Evolutionary conservation across 176 grass and related monocot genomes (phyloP).

Genomic region (Carex kokanica): DNA sequence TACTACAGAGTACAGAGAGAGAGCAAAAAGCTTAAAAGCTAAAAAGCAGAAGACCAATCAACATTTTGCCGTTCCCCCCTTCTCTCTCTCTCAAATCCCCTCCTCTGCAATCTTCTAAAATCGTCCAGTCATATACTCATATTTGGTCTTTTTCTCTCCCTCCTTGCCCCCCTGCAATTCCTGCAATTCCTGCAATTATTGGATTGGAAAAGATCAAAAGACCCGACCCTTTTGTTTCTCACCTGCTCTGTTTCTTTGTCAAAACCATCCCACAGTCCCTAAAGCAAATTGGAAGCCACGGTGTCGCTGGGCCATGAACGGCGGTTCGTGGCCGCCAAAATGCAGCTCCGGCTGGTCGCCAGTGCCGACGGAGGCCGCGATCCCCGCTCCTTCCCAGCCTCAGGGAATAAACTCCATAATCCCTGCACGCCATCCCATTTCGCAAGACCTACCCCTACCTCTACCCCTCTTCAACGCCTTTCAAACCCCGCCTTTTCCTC

Average conservation of each 20-base stretch:
- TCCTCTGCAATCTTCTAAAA: background rate
- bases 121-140: too few relatives aligned
- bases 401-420: slow-evolving; percentile 33
- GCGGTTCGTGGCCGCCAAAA: slow-evolving; percentile 21
- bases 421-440: slow-evolving; percentile 38
- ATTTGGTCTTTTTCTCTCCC: background rate
- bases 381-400: slow-evolving; percentile 15
- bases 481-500: slow-evolving; percentile 37
- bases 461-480: background rate
- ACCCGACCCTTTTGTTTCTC: background rate
- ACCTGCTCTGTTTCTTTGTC: background rate
- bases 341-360: slow-evolving; percentile 26
- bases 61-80: too few relatives aligned
- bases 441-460: slow-evolving; percentile 18
- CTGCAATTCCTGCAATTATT: slow-evolving; percentile 17
- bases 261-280: background rate
- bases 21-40: too few relatives aligned
- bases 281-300: background rate
- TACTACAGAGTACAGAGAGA: background rate
- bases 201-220: background rate
- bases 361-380: background rate
- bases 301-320: slow-evolving; percentile 20
- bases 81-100: background rate
- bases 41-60: background rate
- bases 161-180: too few relatives aligned